These are phyloP conservation scores for Skeletonema tropicum DNA, from an alignment of 108 stramenopile genomes.

Conservation along the genomic window DNA sequence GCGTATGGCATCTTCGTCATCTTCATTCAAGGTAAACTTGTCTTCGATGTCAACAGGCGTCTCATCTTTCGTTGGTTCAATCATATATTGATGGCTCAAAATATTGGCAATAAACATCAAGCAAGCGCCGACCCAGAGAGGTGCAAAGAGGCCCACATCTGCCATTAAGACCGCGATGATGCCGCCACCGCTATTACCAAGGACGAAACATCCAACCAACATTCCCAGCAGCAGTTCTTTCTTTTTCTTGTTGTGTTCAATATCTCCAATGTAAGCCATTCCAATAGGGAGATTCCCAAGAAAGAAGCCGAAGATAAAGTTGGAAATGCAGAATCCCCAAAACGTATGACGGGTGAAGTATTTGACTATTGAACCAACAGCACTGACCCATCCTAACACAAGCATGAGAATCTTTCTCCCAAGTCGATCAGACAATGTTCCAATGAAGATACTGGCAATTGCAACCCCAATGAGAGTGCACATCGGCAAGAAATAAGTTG, in stretches of 20 bases:
- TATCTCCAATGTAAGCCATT: conserved; percentile 62
- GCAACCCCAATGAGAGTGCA: conserved; percentile 58
- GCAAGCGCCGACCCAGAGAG: conserved; percentile 50
- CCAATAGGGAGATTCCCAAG: conserved; percentile 53
- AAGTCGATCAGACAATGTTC: conserved; percentile 39
- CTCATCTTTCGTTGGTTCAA: conserved; percentile 50
- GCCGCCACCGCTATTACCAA: conserved; percentile 62
- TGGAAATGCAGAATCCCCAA: conserved; percentile 52
- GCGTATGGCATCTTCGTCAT: conserved; percentile 20
- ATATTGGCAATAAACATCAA: conserved; percentile 34
- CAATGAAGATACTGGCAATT: conserved; percentile 46
- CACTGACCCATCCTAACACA: conserved; percentile 26
- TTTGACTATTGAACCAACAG: conserved; percentile 48
- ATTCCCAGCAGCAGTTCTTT: conserved; percentile 51
- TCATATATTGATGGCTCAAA: conserved; percentile 23
- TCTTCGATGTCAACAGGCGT: background rate
- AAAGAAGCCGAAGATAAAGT: conserved; percentile 55
- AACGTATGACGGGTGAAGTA: conserved; percentile 45
- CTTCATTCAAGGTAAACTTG: conserved; percentile 19
- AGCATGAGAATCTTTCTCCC: conserved; percentile 47
- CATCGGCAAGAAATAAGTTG: conserved; percentile 62
- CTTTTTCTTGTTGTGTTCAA: conserved; percentile 34
- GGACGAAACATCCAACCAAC: conserved; percentile 49
- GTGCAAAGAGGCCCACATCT: conserved; percentile 48
- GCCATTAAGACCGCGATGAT: conserved; percentile 63